Percentiles rank a stretch among this genome's conserved stretches.
Evolutionary conservation across 768 basidiomycete genomes (phyloP).

Genomic region (Zangia roseola): DNA sequence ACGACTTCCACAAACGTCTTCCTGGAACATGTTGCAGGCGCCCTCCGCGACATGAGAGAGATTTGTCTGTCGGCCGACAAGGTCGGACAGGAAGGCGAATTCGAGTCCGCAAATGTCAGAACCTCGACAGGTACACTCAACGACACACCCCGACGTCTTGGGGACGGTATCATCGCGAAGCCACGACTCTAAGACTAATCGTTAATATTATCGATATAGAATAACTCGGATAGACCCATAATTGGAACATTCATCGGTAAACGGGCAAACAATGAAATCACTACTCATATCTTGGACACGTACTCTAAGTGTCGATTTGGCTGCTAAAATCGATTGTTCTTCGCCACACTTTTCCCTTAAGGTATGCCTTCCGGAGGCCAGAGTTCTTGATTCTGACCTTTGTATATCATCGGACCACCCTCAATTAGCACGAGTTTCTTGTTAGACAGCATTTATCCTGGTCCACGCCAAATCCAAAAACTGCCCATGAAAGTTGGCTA

Average conservation of each 20-base stretch:
- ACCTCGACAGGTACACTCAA: background rate
- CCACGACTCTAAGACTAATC: constrained; percentile 16
- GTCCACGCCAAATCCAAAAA: too few species aligned
- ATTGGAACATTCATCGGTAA: background rate
- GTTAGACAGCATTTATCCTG: too few species aligned
- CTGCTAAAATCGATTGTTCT: too few species aligned
- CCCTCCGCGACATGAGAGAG: constrained; percentile 67
- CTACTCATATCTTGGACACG: constrained; percentile 3
- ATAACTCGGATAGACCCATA: background rate
- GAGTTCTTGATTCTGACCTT: too few species aligned
- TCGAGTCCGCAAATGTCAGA: background rate
- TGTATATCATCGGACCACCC: too few species aligned
- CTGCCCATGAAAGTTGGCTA: too few species aligned
- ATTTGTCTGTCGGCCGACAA: constrained; percentile 38
- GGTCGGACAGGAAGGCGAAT: constrained; percentile 5
- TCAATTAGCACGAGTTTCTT: too few species aligned
- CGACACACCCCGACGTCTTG: background rate
- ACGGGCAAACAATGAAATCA: constrained; percentile 1
- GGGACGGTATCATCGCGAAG: constrained; percentile 9
- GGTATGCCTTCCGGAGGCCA: too few species aligned
- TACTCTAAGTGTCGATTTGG: too few species aligned
- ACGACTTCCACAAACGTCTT: constrained; percentile 71
- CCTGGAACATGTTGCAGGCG: constrained; percentile 56
- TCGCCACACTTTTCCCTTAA: too few species aligned
- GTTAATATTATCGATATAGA: background rate